Evolutionary conservation across 1,284 basidiomycete species (phyloP).

Genomic region (Spongiforma sp.): DNA sequence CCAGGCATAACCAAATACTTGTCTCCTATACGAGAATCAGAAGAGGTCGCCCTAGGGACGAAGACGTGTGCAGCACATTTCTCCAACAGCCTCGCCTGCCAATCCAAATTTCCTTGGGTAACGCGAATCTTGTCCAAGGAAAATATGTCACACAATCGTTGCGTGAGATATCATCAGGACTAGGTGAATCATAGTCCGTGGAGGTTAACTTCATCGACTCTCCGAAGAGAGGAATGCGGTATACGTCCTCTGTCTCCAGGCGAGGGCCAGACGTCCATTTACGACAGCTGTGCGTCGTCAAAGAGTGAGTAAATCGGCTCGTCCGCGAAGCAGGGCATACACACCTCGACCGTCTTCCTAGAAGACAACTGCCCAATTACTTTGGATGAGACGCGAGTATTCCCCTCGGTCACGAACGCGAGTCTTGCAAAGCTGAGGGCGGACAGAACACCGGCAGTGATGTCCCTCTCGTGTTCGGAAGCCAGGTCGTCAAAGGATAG

Average conservation of each 20-base stretch:
- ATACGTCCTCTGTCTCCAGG: conserved; percentile 54
- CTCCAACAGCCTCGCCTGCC: conserved; percentile 60
- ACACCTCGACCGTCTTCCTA: conserved; percentile 45
- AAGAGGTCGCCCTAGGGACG: conserved; percentile 32
- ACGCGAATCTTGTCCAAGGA: conserved; percentile 45
- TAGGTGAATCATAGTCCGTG: conserved; percentile 46
- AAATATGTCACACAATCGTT: conserved; percentile 52
- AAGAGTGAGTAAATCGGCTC: neutral
- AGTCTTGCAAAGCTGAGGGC: conserved; percentile 61
- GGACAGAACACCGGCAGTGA: conserved; percentile 58
- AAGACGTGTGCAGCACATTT: conserved; percentile 62
- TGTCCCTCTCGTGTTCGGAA: conserved; percentile 41
- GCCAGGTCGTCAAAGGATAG: conserved; percentile 46
- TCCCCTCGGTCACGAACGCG: conserved; percentile 44
- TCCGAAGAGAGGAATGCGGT: conserved; percentile 45
- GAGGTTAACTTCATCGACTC: conserved; percentile 44
- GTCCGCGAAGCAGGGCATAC: neutral
- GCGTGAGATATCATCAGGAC: conserved; percentile 45
- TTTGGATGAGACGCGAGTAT: conserved; percentile 33
- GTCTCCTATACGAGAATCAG: conserved; percentile 15
- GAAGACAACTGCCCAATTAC: conserved; percentile 45
- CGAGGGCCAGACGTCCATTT: conserved; percentile 52
- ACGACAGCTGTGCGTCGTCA: conserved; percentile 43
- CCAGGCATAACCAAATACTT: conserved; percentile 52
- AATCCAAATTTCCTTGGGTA: conserved; percentile 47